Conservation (phyloP, 192 early-diverging fungal genomes). For the Coemansia umbellata region DNA sequence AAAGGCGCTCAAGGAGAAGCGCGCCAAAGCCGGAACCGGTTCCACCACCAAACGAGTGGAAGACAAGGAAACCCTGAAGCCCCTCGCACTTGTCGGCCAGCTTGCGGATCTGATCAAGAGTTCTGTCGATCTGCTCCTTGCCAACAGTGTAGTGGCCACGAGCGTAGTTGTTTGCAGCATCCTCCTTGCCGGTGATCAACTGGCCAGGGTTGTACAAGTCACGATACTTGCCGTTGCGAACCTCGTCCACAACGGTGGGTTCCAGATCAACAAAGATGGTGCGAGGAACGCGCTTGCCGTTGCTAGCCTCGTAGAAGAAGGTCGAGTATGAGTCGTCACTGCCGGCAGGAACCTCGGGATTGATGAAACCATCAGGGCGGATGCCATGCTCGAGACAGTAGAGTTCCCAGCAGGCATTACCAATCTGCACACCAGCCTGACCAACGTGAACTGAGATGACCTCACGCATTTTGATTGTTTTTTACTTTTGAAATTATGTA, state of each 20-base stretch:
- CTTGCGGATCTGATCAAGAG: constrained; percentile 95
- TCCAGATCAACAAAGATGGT: constrained; percentile 98
- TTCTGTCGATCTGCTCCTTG: constrained; percentile 96
- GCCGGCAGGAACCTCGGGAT: constrained; percentile 19
- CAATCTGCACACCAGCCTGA: constrained; percentile 99
- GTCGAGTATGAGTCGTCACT: constrained; percentile 94
- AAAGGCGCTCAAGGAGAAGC: constrained; percentile 95
- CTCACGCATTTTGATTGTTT: constrained; percentile 61
- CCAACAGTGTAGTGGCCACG: constrained; percentile 99
- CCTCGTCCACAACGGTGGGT: constrained; percentile 97
- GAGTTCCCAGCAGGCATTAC: constrained; percentile 99
- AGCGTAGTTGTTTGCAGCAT: constrained; percentile 99
- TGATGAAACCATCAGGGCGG: constrained; percentile 79
- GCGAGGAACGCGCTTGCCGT: constrained; percentile 99
- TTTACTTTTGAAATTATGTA: background rate
- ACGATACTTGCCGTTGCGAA: constrained; percentile 97
- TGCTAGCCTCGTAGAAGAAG: constrained; percentile 99
- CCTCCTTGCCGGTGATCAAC: constrained; percentile 99
- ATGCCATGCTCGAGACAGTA: constrained; percentile 96
- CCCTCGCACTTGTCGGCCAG: constrained; percentile 97
- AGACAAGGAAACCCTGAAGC: constrained; percentile 98
- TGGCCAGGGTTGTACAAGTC: constrained; percentile 91
- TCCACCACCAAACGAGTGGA: constrained; percentile 99
- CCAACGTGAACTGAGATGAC: constrained; percentile 77
- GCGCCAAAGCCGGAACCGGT: constrained; percentile 99